phyloP scores from a whole-genome alignment of 2,329 filamentous ascomycete species.

The Fusarium ambrosium region DNA sequence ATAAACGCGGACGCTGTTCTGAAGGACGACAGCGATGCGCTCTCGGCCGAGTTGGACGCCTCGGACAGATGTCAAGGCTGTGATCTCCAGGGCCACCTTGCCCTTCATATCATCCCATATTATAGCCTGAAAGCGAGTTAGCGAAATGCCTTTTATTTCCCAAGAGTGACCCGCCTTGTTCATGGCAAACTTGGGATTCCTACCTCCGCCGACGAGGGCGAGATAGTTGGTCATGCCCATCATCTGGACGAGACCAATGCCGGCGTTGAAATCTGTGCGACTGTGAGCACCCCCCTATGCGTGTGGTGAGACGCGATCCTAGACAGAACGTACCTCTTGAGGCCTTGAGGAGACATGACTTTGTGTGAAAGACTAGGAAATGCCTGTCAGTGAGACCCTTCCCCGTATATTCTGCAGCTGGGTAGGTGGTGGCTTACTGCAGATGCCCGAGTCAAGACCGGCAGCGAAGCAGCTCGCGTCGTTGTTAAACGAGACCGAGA shows the following conservation, averaged over 20 bases:
- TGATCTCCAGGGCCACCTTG: slow-evolving; percentile 80
- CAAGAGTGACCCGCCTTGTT: slow-evolving; percentile 74
- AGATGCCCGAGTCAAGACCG: slow-evolving; percentile 87
- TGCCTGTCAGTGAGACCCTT: slow-evolving; percentile 29
- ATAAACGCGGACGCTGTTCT: slow-evolving; percentile 87
- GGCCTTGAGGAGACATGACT: slow-evolving; percentile 77
- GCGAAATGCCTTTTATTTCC: not conserved
- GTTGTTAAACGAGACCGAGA: slow-evolving; percentile 88
- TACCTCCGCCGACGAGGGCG: slow-evolving; percentile 89
- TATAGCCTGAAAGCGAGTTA: slow-evolving; percentile 68
- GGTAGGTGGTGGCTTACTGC: slow-evolving; percentile 67
- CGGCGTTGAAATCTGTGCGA: slow-evolving; percentile 78
- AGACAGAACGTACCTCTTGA: slow-evolving; percentile 57
- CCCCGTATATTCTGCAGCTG: slow-evolving; percentile 1
- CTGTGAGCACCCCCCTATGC: slow-evolving; percentile 3
- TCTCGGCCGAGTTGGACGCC: slow-evolving; percentile 82
- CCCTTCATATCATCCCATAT: slow-evolving; percentile 93
- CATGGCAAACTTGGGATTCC: slow-evolving; percentile 85
- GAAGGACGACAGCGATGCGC: slow-evolving; percentile 83
- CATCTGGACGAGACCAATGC: slow-evolving; percentile 87
- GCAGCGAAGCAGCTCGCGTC: slow-evolving; percentile 89
- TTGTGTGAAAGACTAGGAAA: slow-evolving; percentile 76
- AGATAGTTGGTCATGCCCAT: slow-evolving; percentile 89
- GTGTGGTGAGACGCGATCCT: not conserved
- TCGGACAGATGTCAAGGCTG: slow-evolving; percentile 83